A percentile compares a stretch with the other conserved stretches of the same genome.
Evolutionary conservation across 1,139 yeast species (phyloP).

Genomic region (Magnusiomyces fungicola): DNA sequence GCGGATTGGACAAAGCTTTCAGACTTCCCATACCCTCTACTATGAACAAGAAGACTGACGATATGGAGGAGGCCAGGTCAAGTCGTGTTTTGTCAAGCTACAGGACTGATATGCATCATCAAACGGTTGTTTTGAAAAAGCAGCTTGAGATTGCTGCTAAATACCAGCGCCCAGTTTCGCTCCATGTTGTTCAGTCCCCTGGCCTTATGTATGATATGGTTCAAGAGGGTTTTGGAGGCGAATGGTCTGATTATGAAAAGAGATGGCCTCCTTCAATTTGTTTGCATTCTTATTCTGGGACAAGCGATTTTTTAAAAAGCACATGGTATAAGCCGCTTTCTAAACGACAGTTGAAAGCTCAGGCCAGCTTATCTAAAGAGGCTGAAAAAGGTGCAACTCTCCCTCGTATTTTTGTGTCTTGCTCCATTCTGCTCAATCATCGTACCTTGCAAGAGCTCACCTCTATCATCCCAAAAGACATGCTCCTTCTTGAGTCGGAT

Average conservation of each 20-base stretch:
- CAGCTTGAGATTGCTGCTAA: constrained; percentile 52
- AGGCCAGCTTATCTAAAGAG: constrained; percentile 6
- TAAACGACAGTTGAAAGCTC: constrained; percentile 19
- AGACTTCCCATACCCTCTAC: constrained; percentile 46
- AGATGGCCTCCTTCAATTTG: constrained; percentile 38
- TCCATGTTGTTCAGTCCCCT: constrained; percentile 82
- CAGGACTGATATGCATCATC: constrained; percentile 58
- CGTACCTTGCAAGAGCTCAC: constrained; percentile 27
- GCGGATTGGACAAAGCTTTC: constrained; percentile 77
- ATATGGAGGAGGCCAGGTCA: constrained; percentile 25
- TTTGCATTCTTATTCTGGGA: constrained; percentile 84
- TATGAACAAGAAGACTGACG: not conserved
- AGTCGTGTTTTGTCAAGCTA: constrained; percentile 33
- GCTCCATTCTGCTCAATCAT: constrained; percentile 56
- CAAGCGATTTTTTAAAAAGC: constrained; percentile 51
- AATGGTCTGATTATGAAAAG: constrained; percentile 6
- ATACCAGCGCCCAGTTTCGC: constrained; percentile 48
- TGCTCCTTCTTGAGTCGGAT: constrained; percentile 52
- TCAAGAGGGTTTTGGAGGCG: not conserved
- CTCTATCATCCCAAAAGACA: constrained; percentile 32
- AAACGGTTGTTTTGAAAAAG: constrained; percentile 41
- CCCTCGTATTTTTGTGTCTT: constrained; percentile 39
- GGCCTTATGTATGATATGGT: constrained; percentile 40
- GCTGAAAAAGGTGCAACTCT: constrained; percentile 12
- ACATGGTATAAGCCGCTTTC: constrained; percentile 40